phyloP scores from a whole-genome alignment of 257 asterid genomes.

The Plantago elongata region DNA sequence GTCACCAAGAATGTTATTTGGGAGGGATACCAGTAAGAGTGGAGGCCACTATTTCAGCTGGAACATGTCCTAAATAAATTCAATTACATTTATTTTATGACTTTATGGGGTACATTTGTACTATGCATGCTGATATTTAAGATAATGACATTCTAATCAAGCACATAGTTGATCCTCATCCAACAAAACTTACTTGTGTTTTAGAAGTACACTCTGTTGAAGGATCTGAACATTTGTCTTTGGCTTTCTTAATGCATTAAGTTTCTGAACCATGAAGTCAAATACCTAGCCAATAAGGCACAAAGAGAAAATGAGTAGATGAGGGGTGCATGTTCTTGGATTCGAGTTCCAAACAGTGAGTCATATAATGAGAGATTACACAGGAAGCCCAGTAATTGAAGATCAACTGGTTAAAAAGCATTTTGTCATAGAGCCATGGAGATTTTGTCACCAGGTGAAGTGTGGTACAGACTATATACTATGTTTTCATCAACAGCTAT shows the following conservation, averaged over 20 bases:
- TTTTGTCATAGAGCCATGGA: too few species aligned
- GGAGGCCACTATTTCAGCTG: too few species aligned
- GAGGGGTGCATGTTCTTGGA: conserved; percentile 16
- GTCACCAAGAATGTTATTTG: too few species aligned
- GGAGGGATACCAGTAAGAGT: too few species aligned
- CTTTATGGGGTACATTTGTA: too few species aligned
- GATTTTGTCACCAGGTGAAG: too few species aligned
- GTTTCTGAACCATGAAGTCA: conserved; percentile 89
- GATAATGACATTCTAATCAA: conserved; percentile 1
- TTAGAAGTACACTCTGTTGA: conserved; percentile 95
- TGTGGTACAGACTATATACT: too few species aligned
- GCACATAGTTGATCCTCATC: conserved; percentile 13
- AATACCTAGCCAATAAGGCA: conserved; percentile 54
- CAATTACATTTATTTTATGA: too few species aligned
- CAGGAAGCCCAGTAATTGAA: conserved; percentile 1
- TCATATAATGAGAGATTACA: conserved; percentile 13
- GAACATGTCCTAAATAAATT: too few species aligned
- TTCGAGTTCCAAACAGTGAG: conserved; percentile 10
- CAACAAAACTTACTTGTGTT: conserved; percentile 76
- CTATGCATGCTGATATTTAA: background rate
- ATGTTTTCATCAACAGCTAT: too few species aligned
- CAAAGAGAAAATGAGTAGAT: conserved; percentile 19
- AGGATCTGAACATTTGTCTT: conserved; percentile 98
- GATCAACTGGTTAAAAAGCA: conserved; percentile 9
- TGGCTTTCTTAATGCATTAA: conserved; percentile 92